Conservation (phyloP, 495 filamentous ascomycete species). For the Daldinia bambusicola region DNA sequence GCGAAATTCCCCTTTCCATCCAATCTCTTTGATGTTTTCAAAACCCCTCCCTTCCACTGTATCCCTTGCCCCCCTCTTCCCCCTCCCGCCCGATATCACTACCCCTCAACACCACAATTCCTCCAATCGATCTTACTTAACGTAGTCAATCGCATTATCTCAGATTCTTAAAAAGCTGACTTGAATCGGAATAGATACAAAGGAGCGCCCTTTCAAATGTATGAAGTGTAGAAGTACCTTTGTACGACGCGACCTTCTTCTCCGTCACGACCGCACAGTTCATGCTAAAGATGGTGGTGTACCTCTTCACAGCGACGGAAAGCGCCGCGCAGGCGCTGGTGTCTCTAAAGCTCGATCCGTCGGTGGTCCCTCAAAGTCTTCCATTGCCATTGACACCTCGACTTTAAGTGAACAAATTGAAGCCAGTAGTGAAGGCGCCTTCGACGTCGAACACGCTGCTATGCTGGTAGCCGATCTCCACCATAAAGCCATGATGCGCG, state of each 20-base stretch:
- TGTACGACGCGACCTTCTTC: slow-evolving; percentile 92
- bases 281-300: slow-evolving; percentile 98
- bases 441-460: slow-evolving; percentile 96
- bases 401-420: slow-evolving; percentile 91
- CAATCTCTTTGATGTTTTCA: slow-evolving; percentile 24
- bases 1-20: slow-evolving; percentile 19
- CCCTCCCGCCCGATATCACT: slow-evolving; percentile 24
- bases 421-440: slow-evolving; percentile 91
- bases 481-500: slow-evolving; percentile 89
- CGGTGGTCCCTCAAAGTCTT: slow-evolving; percentile 77
- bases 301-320: slow-evolving; percentile 92
- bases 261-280: slow-evolving; percentile 97
- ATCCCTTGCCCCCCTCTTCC: slow-evolving; percentile 5
- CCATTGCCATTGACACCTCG: slow-evolving; percentile 85
- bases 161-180: slow-evolving; percentile 35
- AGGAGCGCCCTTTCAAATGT: slow-evolving; percentile 99
- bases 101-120: slow-evolving; percentile 39
- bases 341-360: slow-evolving; percentile 72
- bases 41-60: slow-evolving; percentile 34
- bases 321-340: slow-evolving; percentile 78
- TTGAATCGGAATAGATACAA: slow-evolving; percentile 75
- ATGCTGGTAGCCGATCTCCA: slow-evolving; percentile 99
- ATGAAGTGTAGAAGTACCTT: slow-evolving; percentile 98
- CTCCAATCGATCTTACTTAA: slow-evolving; percentile 3
- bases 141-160: slow-evolving; percentile 11